Evolutionary conservation across 441 rosid species (phyloP), one percentile per base, ranked within the genome.

Genomic region (Eutrema salsugineum): DNA sequence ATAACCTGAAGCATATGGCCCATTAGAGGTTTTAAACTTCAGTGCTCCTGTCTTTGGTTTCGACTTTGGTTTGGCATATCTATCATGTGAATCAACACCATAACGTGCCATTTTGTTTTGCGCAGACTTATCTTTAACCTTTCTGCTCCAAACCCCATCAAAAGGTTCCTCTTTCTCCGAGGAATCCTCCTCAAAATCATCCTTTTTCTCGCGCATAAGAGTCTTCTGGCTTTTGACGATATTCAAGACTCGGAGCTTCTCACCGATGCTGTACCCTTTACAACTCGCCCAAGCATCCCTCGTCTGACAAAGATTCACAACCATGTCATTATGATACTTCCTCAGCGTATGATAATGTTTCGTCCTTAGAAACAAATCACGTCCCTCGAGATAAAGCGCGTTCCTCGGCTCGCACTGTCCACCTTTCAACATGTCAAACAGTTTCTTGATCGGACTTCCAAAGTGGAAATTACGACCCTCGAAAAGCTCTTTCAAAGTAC

Each of bases 331-430:
- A 68, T 96, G 99, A 86, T 93, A 83, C 79, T 80, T 88, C 85
- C 93, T 91, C 83, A 96, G 61, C 11, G 59, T 73, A 87, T 96
- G 97, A 79, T 90, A 93, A 82, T 91, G 94, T 80, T 86, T 83
- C 64, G 88, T 81, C 82, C 86, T 79, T 70, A 79, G 81, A 80
- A 93, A 88, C 78, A 87, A 84, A 73, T 56, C 68, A 84, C 86
- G 79, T 8, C 97, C 98, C 72, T 96, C 93, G 14, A 91, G 80
- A 78, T 91, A 96, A 77, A 96, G 97, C 1, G 91, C 87, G 76
- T 86, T 97, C 65, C 99, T 88, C 0, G 99, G 99, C 56, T 96
- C 99, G 73, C 97, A 96, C 68, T 93, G 77, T 8, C 99, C 99
- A 63, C 97, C 98, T 68, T 86, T 93, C 77, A 96, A 67, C 99